These are phyloP conservation scores for Rhizopogon sp. DNA, from an alignment of 768 basidiomycete genomes.

Conservation along the genomic window DNA sequence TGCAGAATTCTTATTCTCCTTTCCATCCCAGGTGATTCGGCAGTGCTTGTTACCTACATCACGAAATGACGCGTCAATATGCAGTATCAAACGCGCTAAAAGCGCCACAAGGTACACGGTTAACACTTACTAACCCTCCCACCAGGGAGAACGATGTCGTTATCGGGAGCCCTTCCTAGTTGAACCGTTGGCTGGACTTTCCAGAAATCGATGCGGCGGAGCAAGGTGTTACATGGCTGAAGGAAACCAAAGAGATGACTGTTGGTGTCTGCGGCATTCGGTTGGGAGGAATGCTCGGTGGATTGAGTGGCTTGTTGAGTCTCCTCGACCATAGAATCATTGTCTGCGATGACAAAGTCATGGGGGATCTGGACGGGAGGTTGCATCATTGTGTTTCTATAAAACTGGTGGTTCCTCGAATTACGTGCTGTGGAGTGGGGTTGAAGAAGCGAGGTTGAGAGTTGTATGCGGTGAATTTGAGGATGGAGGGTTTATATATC, in stretches of 20 bases:
- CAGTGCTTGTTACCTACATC: slow-evolving; percentile 35
- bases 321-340: slow-evolving; percentile 23
- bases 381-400: background rate
- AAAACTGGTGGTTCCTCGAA: background rate
- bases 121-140: slow-evolving; percentile 64
- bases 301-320: slow-evolving; percentile 37
- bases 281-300: slow-evolving; percentile 32
- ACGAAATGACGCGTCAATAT: slow-evolving; percentile 18
- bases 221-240: slow-evolving; percentile 50
- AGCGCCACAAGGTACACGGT: background rate
- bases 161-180: slow-evolving; percentile 49
- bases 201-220: slow-evolving; percentile 59
- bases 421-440: background rate
- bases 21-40: slow-evolving; percentile 31
- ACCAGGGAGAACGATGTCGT: slow-evolving; percentile 59
- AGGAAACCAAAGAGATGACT: slow-evolving; percentile 65
- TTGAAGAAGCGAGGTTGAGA: background rate
- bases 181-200: slow-evolving; percentile 43
- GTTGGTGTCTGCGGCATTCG: slow-evolving; percentile 11
- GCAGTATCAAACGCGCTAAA: slow-evolving; percentile 10
- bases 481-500: slow-evolving; percentile 1
- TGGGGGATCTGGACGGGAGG: slow-evolving; percentile 5
- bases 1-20: slow-evolving; percentile 23
- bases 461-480: background rate
- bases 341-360: slow-evolving; percentile 20